Percentiles rank a stretch among this genome's conserved stretches.
phyloP scores from a whole-genome alignment of 139 green algal species.

The Asterochloris sp. region DNA sequence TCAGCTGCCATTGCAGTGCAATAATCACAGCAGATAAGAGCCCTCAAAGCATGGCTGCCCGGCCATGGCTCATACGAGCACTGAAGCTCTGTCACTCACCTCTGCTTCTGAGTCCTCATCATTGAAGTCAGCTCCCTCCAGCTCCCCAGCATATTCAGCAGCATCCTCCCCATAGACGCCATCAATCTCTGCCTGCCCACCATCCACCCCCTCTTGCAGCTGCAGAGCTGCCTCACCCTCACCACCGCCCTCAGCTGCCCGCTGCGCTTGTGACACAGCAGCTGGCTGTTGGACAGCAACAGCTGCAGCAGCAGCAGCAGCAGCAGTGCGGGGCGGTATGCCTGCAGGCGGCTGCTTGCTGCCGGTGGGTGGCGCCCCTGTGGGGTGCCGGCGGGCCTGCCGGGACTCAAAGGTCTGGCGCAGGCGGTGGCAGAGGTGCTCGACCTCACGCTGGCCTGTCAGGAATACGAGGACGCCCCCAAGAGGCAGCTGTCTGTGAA shows the following conservation, averaged over 20 bases:
- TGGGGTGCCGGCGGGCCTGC: not conserved
- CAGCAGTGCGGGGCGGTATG: not conserved
- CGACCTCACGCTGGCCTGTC: conserved; percentile 89
- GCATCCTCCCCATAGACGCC: conserved; percentile 15
- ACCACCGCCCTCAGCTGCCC: not conserved
- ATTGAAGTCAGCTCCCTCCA: not conserved
- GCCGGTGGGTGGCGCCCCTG: not conserved
- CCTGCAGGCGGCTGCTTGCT: not conserved
- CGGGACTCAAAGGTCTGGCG: conserved; percentile 37
- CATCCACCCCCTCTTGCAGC: not conserved
- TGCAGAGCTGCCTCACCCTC: not conserved
- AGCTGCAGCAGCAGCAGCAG: not conserved
- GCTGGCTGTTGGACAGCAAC: not conserved
- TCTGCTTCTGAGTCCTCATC: not conserved
- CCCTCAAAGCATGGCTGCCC: too few relatives aligned
- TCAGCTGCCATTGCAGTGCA: too few relatives aligned
- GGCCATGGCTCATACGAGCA: not conserved
- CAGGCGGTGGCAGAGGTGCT: conserved; percentile 68
- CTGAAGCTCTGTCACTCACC: not conserved
- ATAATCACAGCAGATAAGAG: too few relatives aligned
- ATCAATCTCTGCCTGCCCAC: not conserved
- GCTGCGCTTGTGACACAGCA: not conserved
- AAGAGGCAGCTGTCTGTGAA: conserved; percentile 83
- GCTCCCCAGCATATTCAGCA: not conserved
- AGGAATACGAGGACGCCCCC: conserved; percentile 95